Conservation (phyloP, 2,329 filamentous ascomycete species). For the Claviceps capensis region DNA sequence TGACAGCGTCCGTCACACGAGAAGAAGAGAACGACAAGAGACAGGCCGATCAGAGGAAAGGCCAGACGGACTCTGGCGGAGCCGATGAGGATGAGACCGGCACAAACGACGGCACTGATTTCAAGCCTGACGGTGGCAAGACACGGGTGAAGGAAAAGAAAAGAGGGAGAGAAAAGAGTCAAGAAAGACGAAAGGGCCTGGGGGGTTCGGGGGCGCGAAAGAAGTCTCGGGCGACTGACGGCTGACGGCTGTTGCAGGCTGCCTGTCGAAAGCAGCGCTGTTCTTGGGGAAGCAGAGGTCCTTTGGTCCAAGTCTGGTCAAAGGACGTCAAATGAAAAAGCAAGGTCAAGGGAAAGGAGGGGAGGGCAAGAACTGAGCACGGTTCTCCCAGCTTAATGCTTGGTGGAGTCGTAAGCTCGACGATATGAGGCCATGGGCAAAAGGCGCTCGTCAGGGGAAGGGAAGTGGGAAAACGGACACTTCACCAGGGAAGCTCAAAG, state of each 20-base stretch:
- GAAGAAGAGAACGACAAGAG: neutral
- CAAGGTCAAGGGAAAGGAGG: too few species aligned
- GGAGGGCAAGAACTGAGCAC: too few species aligned
- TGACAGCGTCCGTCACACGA: neutral
- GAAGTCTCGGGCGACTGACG: neutral
- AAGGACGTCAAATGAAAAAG: too few species aligned
- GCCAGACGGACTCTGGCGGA: neutral
- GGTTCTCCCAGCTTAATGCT: neutral
- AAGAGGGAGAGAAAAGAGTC: neutral
- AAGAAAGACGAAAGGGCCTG: neutral
- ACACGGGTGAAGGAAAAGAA: neutral
- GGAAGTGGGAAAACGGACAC: slow-evolving; percentile 1
- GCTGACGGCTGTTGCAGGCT: too few species aligned
- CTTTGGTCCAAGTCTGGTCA: too few species aligned
- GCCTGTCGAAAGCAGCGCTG: too few species aligned
- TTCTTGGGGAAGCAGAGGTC: too few species aligned
- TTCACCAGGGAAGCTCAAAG: neutral
- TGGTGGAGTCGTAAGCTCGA: neutral
- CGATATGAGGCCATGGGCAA: neutral
- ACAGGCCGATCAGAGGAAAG: neutral
- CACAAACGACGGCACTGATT: neutral
- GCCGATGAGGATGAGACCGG: slow-evolving; percentile 5
- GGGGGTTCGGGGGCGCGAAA: neutral
- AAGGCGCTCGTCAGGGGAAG: slow-evolving; percentile 3
- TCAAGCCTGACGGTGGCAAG: neutral